A percentile compares a stretch with the other conserved stretches of the same genome.
Evolutionary conservation across 768 basidiomycete species (phyloP).

Genomic region (Kwoniella newhampshirensis): DNA sequence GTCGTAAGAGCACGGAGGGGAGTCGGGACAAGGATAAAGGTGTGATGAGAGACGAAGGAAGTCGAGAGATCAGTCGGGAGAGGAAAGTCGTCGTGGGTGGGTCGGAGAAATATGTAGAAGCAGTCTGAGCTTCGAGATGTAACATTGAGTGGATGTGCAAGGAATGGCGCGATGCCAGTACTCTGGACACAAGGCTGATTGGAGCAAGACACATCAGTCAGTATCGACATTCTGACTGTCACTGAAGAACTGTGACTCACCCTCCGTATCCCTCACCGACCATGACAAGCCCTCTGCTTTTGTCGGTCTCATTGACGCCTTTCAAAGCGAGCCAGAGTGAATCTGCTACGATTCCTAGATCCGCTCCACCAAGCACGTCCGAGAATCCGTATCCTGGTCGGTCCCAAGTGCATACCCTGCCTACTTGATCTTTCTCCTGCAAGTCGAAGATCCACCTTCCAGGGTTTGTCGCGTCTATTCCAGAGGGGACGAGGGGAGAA

Average conservation of each 20-base stretch:
- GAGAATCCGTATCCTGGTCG: constrained; percentile 53
- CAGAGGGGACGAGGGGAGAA: constrained; percentile 36
- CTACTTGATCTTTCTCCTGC: constrained; percentile 43
- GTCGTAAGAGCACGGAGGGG: constrained; percentile 45
- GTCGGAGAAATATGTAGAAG: constrained; percentile 50
- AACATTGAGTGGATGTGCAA: constrained; percentile 41
- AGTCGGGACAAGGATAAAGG: constrained; percentile 47
- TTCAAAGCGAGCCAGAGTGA: constrained; percentile 41
- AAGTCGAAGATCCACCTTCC: constrained; percentile 51
- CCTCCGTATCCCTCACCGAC: constrained; percentile 53
- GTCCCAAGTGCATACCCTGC: constrained; percentile 52
- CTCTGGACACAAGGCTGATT: constrained; percentile 44
- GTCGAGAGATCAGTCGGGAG: constrained; percentile 42
- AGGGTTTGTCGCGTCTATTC: constrained; percentile 34
- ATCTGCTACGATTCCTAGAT: constrained; percentile 47
- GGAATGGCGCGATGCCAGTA: constrained; percentile 49
- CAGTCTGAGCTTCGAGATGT: constrained; percentile 52
- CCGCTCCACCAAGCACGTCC: constrained; percentile 41
- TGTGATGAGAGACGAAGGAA: constrained; percentile 45
- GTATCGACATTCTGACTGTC: neutral
- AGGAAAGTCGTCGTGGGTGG: constrained; percentile 34
- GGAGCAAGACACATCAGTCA: no score
- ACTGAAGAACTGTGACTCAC: constrained; percentile 38
- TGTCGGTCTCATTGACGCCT: constrained; percentile 17
- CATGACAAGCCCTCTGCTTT: constrained; percentile 29